Conservation (phyloP, 2,329 filamentous ascomycete species). For the Moelleriella libera region DNA sequence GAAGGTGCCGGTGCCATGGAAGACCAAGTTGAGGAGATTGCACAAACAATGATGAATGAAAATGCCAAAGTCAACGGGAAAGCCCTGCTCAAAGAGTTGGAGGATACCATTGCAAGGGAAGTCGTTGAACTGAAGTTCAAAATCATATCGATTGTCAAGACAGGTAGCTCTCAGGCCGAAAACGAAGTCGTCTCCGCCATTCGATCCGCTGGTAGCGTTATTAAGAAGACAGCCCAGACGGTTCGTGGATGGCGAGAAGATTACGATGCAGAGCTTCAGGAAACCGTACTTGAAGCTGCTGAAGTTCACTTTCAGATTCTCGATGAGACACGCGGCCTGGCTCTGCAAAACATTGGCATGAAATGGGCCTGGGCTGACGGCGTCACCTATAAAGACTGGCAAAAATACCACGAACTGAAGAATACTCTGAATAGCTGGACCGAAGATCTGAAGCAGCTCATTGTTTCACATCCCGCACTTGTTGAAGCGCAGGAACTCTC, state of each 20-base stretch:
- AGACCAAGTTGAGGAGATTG: constrained; percentile 46
- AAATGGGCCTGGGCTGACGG: constrained; percentile 93
- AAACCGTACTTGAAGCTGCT: constrained; percentile 57
- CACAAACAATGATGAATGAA: constrained; percentile 39
- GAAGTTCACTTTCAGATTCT: constrained; percentile 71
- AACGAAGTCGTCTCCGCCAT: constrained; percentile 34
- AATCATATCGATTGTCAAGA: constrained; percentile 48
- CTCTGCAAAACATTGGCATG: constrained; percentile 84
- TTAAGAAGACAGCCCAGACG: constrained; percentile 65
- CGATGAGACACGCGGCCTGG: constrained; percentile 68
- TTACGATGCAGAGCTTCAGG: constrained; percentile 56
- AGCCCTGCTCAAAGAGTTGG: constrained; percentile 52
- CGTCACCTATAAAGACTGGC: constrained; percentile 94
- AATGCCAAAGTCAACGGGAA: constrained; percentile 54
- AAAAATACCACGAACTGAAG: constrained; percentile 82
- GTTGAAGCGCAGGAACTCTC: constrained; percentile 52
- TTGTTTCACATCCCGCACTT: constrained; percentile 59
- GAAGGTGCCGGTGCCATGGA: constrained; percentile 68
- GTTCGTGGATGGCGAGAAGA: constrained; percentile 63
- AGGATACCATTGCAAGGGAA: constrained; percentile 50
- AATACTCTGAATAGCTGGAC: constrained; percentile 75
- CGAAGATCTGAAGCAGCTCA: constrained; percentile 62
- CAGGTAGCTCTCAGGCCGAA: constrained; percentile 25
- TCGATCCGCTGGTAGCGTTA: constrained; percentile 52
- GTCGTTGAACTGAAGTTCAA: constrained; percentile 50